Conservation (phyloP, 1,284 basidiomycete genomes). For the Cutaneotrichosporon arboriforme region DNA sequence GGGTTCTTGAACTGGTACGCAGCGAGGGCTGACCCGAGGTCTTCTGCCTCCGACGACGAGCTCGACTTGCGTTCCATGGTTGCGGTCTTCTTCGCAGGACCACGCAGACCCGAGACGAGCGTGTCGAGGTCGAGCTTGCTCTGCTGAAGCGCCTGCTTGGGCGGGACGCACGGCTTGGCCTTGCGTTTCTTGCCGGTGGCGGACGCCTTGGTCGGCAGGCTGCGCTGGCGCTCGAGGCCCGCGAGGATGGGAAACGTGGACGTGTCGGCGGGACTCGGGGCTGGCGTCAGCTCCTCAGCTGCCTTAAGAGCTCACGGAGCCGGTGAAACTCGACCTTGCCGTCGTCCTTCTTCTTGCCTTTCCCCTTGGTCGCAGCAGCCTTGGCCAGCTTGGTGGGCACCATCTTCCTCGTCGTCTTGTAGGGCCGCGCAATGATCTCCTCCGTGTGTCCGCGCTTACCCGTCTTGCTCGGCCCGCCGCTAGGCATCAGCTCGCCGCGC, state of each 20-base stretch:
- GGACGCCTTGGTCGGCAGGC: slow-evolving; percentile 4
- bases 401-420: not conserved
- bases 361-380: not conserved
- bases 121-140: slow-evolving; percentile 1
- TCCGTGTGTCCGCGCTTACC: not conserved
- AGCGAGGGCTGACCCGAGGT: not conserved
- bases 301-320: slow-evolving; percentile 4
- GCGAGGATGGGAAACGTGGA: slow-evolving; percentile 11
- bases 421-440: not conserved
- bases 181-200: not conserved
- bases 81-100: not conserved
- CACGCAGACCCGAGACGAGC: not conserved
- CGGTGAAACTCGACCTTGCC: slow-evolving; percentile 12
- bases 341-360: slow-evolving; percentile 5
- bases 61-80: not conserved
- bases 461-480: slow-evolving; percentile 2
- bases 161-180: not conserved
- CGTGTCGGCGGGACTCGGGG: not conserved
- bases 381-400: not conserved
- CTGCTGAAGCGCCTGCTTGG: not conserved
- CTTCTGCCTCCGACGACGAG: not conserved
- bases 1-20: not conserved
- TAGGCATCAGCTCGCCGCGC: slow-evolving; percentile 11
- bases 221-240: slow-evolving; percentile 9
- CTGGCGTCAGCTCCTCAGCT: not conserved